These are phyloP conservation scores for Micromonas commoda DNA, from an alignment of 139 green algal species.

Conservation along the genomic window DNA sequence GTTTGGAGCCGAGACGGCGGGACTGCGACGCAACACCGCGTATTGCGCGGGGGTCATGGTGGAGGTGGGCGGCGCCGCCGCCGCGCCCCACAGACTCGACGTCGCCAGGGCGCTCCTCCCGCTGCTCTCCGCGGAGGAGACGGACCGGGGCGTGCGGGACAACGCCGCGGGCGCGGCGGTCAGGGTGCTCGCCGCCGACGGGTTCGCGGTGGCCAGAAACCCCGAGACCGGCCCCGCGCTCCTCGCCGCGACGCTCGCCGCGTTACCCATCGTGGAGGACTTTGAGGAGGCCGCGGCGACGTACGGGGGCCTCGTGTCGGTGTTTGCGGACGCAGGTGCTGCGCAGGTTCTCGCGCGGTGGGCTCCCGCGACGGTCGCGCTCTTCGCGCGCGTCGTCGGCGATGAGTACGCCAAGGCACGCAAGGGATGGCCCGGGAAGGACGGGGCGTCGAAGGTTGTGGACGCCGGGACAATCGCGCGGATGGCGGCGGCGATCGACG, in stretches of 20 bases:
- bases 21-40: conserved; percentile 2
- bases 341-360: neutral
- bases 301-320: neutral
- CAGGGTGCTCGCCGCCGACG: neutral
- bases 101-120: neutral
- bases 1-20: neutral
- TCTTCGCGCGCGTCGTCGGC: neutral
- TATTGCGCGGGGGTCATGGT: conserved; percentile 11
- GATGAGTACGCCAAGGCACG: no score
- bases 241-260: neutral
- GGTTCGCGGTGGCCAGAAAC: neutral
- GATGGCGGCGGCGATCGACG: no score
- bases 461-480: no score
- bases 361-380: neutral
- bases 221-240: neutral
- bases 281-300: neutral
- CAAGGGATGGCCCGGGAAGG: no score
- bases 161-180: neutral
- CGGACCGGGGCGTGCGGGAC: neutral
- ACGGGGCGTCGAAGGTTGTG: no score
- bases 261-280: neutral
- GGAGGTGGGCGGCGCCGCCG: conserved; percentile 28
- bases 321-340: neutral
- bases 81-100: neutral
- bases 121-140: neutral